Base-by-base conservation (phyloP, 2,329 filamentous ascomycete genomes). In the Aspergillus flavus region DNA sequence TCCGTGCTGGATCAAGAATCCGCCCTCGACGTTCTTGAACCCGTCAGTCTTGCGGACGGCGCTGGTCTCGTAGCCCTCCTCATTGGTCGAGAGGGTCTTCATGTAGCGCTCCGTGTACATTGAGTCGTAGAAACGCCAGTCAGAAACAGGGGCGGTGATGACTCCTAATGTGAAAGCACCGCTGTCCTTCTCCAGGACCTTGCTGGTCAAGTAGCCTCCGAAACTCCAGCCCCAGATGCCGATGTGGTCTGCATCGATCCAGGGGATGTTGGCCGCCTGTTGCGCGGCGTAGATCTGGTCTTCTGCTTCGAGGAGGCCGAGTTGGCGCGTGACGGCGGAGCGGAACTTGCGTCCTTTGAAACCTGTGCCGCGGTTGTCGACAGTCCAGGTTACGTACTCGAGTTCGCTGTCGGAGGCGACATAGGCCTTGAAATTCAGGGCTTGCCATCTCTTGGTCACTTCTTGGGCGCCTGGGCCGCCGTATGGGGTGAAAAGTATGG, bases 61-160 rank as follows among this genome's bases (percentile, higher is more conserved):
- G 0, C 86, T 86, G 58, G 81, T 79, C 62, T 84, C 83, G 77
- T 91, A 91, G 34, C 88, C 88, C 0, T 76, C 84, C 0, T 76
- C 78, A 70, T 91, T 91, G 46, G 78, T 76, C 3, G 79, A 76
- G 1, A 84, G 81, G 1, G 82, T 85, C 77, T 90, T 90, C 89
- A 91, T 91, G 78, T 90, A 91, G 12, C 89, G 84, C 75, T 91
- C 89, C 0, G 89, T 90, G 73, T 91, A 91, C 81, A 91, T 86
- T 61, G 83, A 85, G 74, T 91, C 88, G 75, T 91, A 91, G 78
- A 91, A 87, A 1, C 88, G 84, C 87, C 87, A 91, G 76, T 91
- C 89, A 2, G 82, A 83, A 0, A 91, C 88, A 0, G 89, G 89
- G 0, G 89, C 89, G 0, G 87, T 87, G 68, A 89, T 87, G 11